Percentiles rank a stretch among this genome's conserved stretches.
Evolutionary conservation across 257 asterid genomes (phyloP).

Genomic region (Linderniella brevidens): DNA sequence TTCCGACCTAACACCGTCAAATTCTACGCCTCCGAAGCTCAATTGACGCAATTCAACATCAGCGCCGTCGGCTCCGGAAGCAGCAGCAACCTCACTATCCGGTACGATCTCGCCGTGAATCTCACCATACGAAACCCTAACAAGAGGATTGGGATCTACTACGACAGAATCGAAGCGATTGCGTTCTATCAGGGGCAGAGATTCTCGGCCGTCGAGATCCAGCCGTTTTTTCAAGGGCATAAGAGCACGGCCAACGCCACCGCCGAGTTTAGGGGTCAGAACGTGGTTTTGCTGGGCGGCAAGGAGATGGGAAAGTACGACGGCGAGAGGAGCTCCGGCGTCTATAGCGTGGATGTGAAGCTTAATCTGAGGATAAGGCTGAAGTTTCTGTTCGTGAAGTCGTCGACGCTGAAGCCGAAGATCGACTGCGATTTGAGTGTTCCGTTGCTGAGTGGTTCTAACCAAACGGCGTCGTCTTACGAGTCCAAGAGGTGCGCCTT

Average conservation of each 20-base stretch:
- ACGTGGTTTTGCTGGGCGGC: slow-evolving; percentile 9
- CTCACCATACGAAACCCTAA: slow-evolving; percentile 38
- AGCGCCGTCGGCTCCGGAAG: slow-evolving; percentile 11
- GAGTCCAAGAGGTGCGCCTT: slow-evolving; percentile 4
- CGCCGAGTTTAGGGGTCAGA: slow-evolving; percentile 21
- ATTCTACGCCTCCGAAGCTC: slow-evolving; percentile 23
- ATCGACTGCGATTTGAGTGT: slow-evolving; percentile 31
- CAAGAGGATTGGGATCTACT: slow-evolving; percentile 29
- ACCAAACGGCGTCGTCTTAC: slow-evolving; percentile 6
- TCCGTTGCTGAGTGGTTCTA: slow-evolving; percentile 20
- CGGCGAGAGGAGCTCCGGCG: slow-evolving; percentile 13
- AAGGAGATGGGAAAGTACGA: slow-evolving; percentile 11
- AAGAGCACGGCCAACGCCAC: slow-evolving; percentile 19
- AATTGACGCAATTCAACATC: slow-evolving; percentile 21
- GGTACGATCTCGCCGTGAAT: slow-evolving; percentile 26
- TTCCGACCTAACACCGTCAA: slow-evolving; percentile 33
- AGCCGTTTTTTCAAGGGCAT: slow-evolving; percentile 26
- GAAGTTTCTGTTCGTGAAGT: slow-evolving; percentile 17
- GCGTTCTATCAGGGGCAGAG: slow-evolving; percentile 26
- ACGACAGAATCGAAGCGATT: slow-evolving; percentile 30
- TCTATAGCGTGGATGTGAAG: slow-evolving; percentile 22
- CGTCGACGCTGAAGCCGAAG: slow-evolving; percentile 25
- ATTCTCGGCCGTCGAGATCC: slow-evolving; percentile 10
- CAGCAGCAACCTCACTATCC: slow-evolving; percentile 11
- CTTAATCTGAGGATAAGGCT: slow-evolving; percentile 20